Conservation (phyloP, 805 yeast genomes). For the Kuraishia cidri region DNA sequence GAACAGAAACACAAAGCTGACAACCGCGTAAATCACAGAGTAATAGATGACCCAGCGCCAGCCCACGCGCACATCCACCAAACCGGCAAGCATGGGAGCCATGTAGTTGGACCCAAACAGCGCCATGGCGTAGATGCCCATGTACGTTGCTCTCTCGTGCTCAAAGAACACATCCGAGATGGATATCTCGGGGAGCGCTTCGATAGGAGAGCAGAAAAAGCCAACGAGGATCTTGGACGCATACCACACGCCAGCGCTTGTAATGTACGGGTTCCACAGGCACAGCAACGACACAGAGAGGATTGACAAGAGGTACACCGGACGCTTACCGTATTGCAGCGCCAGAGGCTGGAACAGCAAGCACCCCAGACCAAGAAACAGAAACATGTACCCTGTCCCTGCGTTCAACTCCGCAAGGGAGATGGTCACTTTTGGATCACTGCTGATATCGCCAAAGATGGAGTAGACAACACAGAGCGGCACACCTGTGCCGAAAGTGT, state of each 20-base stretch:
- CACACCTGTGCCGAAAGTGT: conserved; percentile 34
- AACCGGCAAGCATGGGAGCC: conserved; percentile 45
- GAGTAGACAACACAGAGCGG: conserved; percentile 39
- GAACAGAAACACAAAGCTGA: conserved; percentile 21
- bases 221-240: conserved; percentile 25
- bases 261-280: conserved; percentile 32
- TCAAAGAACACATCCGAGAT: conserved; percentile 30
- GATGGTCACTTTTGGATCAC: conserved; percentile 19
- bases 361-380: conserved; percentile 43
- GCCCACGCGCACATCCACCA: conserved; percentile 31
- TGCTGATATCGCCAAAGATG: conserved; percentile 26
- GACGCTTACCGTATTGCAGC: conserved; percentile 38
- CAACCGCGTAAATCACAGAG: conserved; percentile 30
- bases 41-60: conserved; percentile 40
- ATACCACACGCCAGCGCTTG: conserved; percentile 25
- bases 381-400: conserved; percentile 39
- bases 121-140: conserved; percentile 32
- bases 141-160: conserved; percentile 24
- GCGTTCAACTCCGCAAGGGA: conserved; percentile 30
- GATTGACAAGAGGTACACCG: conserved; percentile 28
- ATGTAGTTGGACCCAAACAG: conserved; percentile 38
- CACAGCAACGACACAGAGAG: conserved; percentile 27
- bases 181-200: conserved; percentile 16
- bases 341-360: conserved; percentile 42
- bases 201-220: conserved; percentile 30